phyloP scores from a whole-genome alignment of 352 stramenopile species.

The Pilasporangium apinafurcum region DNA sequence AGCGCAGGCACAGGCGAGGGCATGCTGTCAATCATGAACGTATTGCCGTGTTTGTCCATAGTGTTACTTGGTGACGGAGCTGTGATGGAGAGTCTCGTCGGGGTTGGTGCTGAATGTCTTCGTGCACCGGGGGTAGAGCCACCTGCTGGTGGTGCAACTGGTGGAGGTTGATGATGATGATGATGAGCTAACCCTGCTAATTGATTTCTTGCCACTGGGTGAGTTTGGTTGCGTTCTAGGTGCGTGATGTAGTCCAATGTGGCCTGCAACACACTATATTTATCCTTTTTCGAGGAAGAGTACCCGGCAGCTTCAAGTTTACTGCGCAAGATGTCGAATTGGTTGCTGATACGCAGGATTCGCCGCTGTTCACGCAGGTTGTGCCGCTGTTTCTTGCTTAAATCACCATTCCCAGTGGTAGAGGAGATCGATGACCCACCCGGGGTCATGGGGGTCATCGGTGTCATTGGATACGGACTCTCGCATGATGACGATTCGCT shows the following conservation, averaged over 20 bases:
- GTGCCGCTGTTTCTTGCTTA: constrained; percentile 84
- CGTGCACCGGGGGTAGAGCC: constrained; percentile 13
- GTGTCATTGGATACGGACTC: constrained; percentile 56
- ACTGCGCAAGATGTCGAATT: constrained; percentile 73
- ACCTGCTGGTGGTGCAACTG: constrained; percentile 7
- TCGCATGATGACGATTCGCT: constrained; percentile 60
- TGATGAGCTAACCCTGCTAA: background rate
- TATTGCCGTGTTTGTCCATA: constrained; percentile 11
- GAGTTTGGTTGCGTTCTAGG: constrained; percentile 54
- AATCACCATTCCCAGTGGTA: constrained; percentile 29
- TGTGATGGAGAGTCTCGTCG: constrained; percentile 40
- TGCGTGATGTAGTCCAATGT: constrained; percentile 80
- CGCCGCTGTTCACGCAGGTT: constrained; percentile 77
- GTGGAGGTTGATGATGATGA: background rate
- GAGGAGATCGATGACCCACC: constrained; percentile 31
- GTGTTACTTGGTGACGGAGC: constrained; percentile 20
- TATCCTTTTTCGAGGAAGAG: constrained; percentile 79
- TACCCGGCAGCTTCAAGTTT: constrained; percentile 73
- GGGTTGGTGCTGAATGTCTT: constrained; percentile 10
- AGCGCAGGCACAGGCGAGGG: constrained; percentile 62
- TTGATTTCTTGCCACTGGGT: constrained; percentile 8
- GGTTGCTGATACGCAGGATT: constrained; percentile 79
- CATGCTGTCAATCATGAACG: constrained; percentile 77
- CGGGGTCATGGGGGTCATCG: constrained; percentile 47
- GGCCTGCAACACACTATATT: constrained; percentile 78